Percentiles rank a stretch among this genome's conserved stretches.
These are phyloP conservation scores for Pezicula neosporulosa DNA, from an alignment of 2,329 filamentous ascomycete genomes.

Conservation along the genomic window DNA sequence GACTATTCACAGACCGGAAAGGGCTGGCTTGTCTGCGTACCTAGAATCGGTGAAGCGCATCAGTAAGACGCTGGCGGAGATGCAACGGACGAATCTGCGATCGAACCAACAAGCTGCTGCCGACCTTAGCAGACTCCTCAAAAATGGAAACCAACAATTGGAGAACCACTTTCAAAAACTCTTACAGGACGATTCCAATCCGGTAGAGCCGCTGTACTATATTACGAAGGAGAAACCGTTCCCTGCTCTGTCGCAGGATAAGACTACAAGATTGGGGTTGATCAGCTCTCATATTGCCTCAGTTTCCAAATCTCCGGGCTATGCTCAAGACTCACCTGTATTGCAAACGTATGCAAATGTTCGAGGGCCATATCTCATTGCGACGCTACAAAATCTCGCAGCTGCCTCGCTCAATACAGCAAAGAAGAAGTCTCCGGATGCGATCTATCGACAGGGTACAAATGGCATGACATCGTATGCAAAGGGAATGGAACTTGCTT, in stretches of 20 bases:
- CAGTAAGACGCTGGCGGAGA: conserved; percentile 76
- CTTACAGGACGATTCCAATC: conserved; percentile 72
- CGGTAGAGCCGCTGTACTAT: conserved; percentile 86
- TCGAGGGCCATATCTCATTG: conserved; percentile 80
- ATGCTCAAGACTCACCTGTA: conserved; percentile 62
- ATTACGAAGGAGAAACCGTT: conserved; percentile 88
- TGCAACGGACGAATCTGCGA: conserved; percentile 85
- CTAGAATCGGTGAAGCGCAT: conserved; percentile 86
- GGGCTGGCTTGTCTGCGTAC: conserved; percentile 78
- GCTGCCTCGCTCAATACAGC: conserved; percentile 80
- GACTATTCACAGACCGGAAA: conserved; percentile 56
- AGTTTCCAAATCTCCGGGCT: conserved; percentile 45
- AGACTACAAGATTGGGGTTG: conserved; percentile 70
- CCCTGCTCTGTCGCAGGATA: conserved; percentile 74
- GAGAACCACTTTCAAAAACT: conserved; percentile 81
- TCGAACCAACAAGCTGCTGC: conserved; percentile 86
- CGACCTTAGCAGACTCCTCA: conserved; percentile 75
- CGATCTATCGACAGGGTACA: conserved; percentile 81
- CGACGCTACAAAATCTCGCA: conserved; percentile 80
- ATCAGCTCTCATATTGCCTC: conserved; percentile 74
- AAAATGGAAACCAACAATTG: conserved; percentile 75
- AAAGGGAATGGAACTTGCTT: conserved; percentile 81
- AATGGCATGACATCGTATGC: conserved; percentile 92
- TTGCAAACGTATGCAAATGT: conserved; percentile 82
- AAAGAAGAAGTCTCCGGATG: conserved; percentile 74